These are phyloP conservation scores for Hypholoma sublateritium DNA, from an alignment of 768 basidiomycete species.

Conservation along the genomic window DNA sequence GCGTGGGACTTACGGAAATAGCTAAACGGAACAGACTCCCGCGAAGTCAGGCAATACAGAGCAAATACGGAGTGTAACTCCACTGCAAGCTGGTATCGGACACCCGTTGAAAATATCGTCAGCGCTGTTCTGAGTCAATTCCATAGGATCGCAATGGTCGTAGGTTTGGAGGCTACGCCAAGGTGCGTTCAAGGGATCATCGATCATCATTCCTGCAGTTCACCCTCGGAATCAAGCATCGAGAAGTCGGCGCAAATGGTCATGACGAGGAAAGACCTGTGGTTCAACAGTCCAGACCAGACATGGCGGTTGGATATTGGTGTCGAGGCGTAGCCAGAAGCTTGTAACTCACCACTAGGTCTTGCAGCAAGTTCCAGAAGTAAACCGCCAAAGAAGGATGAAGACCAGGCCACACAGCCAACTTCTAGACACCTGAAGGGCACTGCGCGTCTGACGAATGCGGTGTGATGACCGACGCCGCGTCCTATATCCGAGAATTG, in stretches of 20 bases:
- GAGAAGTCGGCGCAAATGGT: not conserved
- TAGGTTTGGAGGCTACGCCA: not conserved
- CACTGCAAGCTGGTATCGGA: no score
- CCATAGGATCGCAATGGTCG: no score
- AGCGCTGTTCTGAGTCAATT: no score
- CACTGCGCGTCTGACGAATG: not conserved
- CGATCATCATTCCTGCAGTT: constrained; percentile 3
- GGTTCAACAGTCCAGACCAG: not conserved
- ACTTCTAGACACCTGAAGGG: not conserved
- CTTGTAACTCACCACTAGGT: not conserved
- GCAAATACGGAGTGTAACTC: no score
- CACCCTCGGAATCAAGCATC: constrained; percentile 11
- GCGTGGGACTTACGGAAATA: no score
- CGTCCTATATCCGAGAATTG: constrained; percentile 9
- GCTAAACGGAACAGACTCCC: no score
- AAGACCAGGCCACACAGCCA: not conserved
- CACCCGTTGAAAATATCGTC: no score
- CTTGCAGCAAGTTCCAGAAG: not conserved
- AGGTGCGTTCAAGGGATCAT: not conserved
- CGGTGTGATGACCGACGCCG: constrained; percentile 1
- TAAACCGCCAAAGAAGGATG: not conserved
- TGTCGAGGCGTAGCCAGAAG: not conserved
- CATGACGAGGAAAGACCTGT: not conserved
- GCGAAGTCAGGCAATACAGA: no score
- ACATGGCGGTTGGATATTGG: not conserved